Evolutionary conservation across 768 basidiomycete species (phyloP).

Genomic region (Hypsizygus marmoreus): DNA sequence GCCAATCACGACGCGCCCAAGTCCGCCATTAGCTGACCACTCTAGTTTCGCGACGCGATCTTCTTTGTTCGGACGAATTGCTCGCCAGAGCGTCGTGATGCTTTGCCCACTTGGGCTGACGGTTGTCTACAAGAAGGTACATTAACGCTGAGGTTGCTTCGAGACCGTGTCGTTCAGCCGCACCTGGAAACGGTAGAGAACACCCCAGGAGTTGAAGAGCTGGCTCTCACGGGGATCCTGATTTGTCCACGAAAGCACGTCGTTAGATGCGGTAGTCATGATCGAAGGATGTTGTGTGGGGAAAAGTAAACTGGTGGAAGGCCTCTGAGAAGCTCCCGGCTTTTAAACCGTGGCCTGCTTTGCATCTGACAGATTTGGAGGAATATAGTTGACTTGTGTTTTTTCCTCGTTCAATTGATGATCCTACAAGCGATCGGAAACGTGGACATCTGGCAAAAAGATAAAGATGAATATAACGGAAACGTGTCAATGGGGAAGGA

Average conservation of each 20-base stretch:
- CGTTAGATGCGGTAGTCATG: slow-evolving; percentile 59
- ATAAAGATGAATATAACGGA: slow-evolving; percentile 70
- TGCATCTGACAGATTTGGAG: slow-evolving; percentile 59
- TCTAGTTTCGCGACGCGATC: slow-evolving; percentile 88
- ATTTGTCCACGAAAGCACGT: slow-evolving; percentile 85
- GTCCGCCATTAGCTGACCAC: slow-evolving; percentile 81
- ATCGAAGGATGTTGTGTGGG: slow-evolving; percentile 25
- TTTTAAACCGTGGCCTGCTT: slow-evolving; percentile 43
- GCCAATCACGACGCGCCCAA: slow-evolving; percentile 84
- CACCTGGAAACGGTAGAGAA: slow-evolving; percentile 81
- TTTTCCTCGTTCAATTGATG: slow-evolving; percentile 51
- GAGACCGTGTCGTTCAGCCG: slow-evolving; percentile 22
- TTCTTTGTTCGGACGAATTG: slow-evolving; percentile 83
- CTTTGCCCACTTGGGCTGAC: slow-evolving; percentile 63
- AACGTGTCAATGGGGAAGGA: slow-evolving; percentile 76
- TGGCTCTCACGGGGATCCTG: slow-evolving; percentile 83
- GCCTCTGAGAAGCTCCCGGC: slow-evolving; percentile 23
- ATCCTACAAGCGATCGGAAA: slow-evolving; percentile 69
- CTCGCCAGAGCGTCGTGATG: slow-evolving; percentile 76
- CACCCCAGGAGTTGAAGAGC: slow-evolving; percentile 80
- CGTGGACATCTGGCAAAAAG: slow-evolving; percentile 70
- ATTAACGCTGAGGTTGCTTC: slow-evolving; percentile 18
- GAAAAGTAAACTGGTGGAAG: slow-evolving; percentile 25
- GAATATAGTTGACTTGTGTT: slow-evolving; percentile 32
- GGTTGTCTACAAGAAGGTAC: slow-evolving; percentile 57